Evolutionary conservation across 371 early-diverging fungal genomes (phyloP), one percentile per base, ranked within the genome.

Genomic region (Coemansia sp.): DNA sequence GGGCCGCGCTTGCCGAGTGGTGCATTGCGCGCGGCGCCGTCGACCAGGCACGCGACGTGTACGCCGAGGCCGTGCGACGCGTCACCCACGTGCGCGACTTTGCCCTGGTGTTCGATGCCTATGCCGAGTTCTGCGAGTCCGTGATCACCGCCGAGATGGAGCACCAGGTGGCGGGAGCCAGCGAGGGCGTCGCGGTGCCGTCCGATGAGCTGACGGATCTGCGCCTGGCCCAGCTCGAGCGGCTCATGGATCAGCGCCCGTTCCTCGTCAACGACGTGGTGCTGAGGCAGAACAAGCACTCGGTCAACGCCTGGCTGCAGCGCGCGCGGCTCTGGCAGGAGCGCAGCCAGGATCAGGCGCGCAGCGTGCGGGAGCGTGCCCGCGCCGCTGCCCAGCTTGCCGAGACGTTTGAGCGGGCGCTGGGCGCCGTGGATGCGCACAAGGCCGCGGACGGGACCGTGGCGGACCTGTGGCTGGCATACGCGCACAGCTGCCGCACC

Each of bases 71-170:
- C 0, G 81, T 97, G 47, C 81, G 80, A 1, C 82, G 82, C 0
- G 97, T 96, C 12, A 81, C 78, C 72, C 94, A 93, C 0, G 92
- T 96, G n/a, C 86, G 92, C 26, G 98, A 97, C 76, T 99, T 99
- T 59, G 88, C 95, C 0, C 87, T 90, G 64, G 89, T 99, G 48
- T 99, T 97, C 80, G 97, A 99, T 63, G 90, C 95, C 2, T 98
- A 94, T 66, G 91, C 93, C 7, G 90, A 93, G 59, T 90, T 94
- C 63, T 94, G 94, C 63, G 95, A 96, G 76, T 82, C 85, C 5
- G 82, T 90, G 58, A 84, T 95, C 38, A 80, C 88, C 1, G 82
- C 84, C 5, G 85, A 84, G 53, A 90, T 95, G 90, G 90, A 93
- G 64, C 82, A 83, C 47, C 86, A 84, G 59, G 84, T 75, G 4